Conservation (phyloP, 148 eudicot species). For the Vaccinium macrocarpon region DNA sequence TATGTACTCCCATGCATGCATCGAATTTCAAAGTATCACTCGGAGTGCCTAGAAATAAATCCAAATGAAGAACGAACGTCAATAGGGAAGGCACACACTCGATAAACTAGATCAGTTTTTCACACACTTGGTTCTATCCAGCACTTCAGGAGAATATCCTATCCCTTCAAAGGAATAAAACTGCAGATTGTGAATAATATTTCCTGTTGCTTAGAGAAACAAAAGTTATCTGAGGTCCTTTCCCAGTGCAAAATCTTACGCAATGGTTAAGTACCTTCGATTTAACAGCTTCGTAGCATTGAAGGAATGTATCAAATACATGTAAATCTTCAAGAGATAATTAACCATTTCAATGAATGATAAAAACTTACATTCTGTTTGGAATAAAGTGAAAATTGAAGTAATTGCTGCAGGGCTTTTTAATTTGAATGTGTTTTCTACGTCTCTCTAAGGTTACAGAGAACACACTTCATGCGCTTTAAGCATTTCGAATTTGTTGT, state of each 20-base stretch:
- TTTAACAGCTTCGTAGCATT: neutral
- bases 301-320: neutral
- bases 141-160: slow-evolving; percentile 47
- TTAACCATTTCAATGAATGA: neutral
- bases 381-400: neutral
- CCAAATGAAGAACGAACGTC: neutral
- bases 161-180: slow-evolving; percentile 39
- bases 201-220: neutral
- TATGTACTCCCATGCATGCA: neutral
- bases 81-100: neutral
- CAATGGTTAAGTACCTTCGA: neutral
- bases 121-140: slow-evolving; percentile 46
- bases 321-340: neutral
- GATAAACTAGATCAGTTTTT: slow-evolving; percentile 35
- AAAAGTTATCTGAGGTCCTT: slow-evolving; percentile 1
- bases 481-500: neutral
- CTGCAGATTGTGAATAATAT: neutral
- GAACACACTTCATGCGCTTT: neutral
- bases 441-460: neutral
- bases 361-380: neutral
- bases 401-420: no score
- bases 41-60: neutral
- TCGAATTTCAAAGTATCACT: neutral
- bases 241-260: neutral
- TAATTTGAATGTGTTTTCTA: neutral